Conservation (phyloP, 306 rosid species). For the Lagenaria siceraria region DNA sequence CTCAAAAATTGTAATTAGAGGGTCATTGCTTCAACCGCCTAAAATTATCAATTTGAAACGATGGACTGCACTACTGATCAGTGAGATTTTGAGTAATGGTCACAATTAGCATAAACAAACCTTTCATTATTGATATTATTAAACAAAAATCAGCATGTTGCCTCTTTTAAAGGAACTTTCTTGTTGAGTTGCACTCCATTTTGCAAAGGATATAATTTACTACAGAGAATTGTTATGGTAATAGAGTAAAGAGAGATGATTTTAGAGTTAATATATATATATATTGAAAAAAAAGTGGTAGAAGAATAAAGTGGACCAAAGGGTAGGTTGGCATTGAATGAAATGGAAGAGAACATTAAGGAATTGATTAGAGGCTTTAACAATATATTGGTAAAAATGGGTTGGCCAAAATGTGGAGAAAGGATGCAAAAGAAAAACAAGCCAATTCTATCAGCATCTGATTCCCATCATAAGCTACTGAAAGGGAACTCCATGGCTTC, state of each 20-base stretch:
- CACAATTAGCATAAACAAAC: no score
- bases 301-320: background rate
- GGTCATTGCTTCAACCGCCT: background rate
- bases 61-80: background rate
- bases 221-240: background rate
- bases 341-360: background rate
- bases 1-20: background rate
- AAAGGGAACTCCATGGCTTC: background rate
- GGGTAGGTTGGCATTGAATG: background rate
- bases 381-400: background rate
- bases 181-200: background rate
- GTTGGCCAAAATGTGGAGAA: constrained; percentile 2
- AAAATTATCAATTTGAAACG: background rate
- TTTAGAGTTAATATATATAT: no score
- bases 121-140: background rate
- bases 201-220: background rate
- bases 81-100: background rate
- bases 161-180: background rate
- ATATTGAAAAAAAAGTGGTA: background rate
- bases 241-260: background rate
- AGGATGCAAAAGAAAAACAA: background rate
- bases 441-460: background rate
- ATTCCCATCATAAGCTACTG: background rate
- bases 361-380: background rate
- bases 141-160: background rate